Conservation (phyloP, 257 asterid genomes). For the Scutellaria baicalensis region DNA sequence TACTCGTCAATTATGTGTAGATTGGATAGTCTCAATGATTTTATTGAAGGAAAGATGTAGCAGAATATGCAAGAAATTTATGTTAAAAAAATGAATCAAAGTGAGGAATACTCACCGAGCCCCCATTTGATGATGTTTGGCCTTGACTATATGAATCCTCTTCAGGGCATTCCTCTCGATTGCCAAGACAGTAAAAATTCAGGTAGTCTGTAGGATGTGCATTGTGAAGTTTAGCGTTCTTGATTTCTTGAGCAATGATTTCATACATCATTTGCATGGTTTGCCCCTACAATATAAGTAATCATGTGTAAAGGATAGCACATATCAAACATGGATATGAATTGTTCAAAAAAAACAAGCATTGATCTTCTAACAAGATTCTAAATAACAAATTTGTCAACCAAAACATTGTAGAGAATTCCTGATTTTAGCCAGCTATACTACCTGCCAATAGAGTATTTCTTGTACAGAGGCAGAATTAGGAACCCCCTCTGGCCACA, state of each 20-base stretch:
- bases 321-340: neutral
- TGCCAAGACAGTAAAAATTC: slow-evolving; percentile 55
- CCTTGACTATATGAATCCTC: slow-evolving; percentile 22
- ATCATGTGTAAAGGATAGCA: neutral
- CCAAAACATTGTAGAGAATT: neutral
- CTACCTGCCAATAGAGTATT: slow-evolving; percentile 94
- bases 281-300: slow-evolving; percentile 40
- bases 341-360: neutral
- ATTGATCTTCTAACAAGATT: neutral
- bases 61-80: neutral
- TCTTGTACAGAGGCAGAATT: slow-evolving; percentile 86
- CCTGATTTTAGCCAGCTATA: neutral
- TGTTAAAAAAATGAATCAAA: neutral
- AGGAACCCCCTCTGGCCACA: slow-evolving; percentile 99
- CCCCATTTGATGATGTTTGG: slow-evolving; percentile 25
- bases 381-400: neutral
- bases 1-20: no score
- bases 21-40: neutral
- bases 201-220: slow-evolving; percentile 54
- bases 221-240: slow-evolving; percentile 26
- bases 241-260: slow-evolving; percentile 40
- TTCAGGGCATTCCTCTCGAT: slow-evolving; percentile 30
- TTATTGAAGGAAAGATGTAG: neutral
- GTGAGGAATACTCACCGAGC: slow-evolving; percentile 21
- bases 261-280: slow-evolving; percentile 64